phyloP scores from a whole-genome alignment of 306 rosid genomes.

The Amphicarpaea edgeworthii region DNA sequence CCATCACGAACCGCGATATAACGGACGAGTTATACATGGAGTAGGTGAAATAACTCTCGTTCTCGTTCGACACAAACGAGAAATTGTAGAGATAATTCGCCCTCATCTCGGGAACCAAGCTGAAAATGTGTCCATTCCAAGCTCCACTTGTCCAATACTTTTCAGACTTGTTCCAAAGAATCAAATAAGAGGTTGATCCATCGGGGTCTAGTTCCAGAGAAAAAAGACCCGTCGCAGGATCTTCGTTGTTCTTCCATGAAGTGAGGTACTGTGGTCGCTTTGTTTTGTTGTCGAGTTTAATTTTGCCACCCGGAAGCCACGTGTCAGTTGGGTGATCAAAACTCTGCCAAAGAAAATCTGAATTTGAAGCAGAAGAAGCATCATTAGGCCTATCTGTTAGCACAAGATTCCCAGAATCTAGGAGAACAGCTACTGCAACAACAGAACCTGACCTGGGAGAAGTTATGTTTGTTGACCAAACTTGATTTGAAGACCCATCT shows the following conservation, averaged over 20 bases:
- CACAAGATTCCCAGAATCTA: slow-evolving; percentile 61
- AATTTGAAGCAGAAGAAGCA: slow-evolving; percentile 29
- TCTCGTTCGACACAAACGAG: slow-evolving; percentile 50
- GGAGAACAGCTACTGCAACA: slow-evolving; percentile 48
- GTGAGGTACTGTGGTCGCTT: slow-evolving; percentile 56
- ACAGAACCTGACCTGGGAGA: slow-evolving; percentile 41
- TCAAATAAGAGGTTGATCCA: slow-evolving; percentile 38
- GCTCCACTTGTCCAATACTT: slow-evolving; percentile 55
- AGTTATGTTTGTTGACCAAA: slow-evolving; percentile 68
- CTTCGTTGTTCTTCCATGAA: slow-evolving; percentile 66
- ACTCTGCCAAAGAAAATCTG: slow-evolving; percentile 59
- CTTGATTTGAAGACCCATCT: slow-evolving; percentile 43
- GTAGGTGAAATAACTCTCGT: slow-evolving; percentile 63
- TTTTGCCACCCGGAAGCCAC: slow-evolving; percentile 62
- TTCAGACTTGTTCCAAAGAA: slow-evolving; percentile 55
- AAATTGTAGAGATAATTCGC: slow-evolving; percentile 53
- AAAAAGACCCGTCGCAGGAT: slow-evolving; percentile 61
- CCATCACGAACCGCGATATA: slow-evolving; percentile 42
- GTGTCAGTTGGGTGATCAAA: slow-evolving; percentile 69
- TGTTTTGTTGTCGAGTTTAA: slow-evolving; percentile 50
- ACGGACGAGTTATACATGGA: slow-evolving; percentile 31
- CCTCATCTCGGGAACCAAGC: slow-evolving; percentile 61
- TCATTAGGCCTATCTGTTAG: slow-evolving; percentile 32
- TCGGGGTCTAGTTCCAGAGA: slow-evolving; percentile 50
- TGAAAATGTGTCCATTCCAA: slow-evolving; percentile 61